A percentile compares a stretch with the other conserved stretches of the same genome.
phyloP scores from a whole-genome alignment of 768 basidiomycete genomes.

The Phylloporus sp. region DNA sequence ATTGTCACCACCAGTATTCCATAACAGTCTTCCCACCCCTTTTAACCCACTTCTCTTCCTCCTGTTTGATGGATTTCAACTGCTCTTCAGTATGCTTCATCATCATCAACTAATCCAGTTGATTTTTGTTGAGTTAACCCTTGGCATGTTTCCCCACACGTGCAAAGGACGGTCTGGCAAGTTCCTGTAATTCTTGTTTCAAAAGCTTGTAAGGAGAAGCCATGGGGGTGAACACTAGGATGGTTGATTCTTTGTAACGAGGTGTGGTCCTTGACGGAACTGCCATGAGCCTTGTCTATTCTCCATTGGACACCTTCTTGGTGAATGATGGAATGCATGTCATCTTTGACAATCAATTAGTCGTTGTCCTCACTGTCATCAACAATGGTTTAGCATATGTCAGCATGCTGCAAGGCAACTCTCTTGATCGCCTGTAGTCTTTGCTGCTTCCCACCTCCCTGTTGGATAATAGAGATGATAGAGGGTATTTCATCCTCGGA shows the following conservation, averaged over 20 bases:
- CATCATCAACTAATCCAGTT: slow-evolving; percentile 44
- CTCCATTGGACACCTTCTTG: slow-evolving; percentile 43
- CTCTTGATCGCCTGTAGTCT: slow-evolving; percentile 40
- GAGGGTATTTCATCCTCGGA: slow-evolving; percentile 31
- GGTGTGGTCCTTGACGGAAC: slow-evolving; percentile 20
- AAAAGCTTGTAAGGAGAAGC: slow-evolving; percentile 18
- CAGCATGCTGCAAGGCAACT: slow-evolving; percentile 25
- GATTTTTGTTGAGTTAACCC: slow-evolving; percentile 33
- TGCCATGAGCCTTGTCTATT: slow-evolving; percentile 23
- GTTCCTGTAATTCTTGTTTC: slow-evolving; percentile 23
- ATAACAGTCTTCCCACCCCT: slow-evolving; percentile 50
- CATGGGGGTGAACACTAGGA: slow-evolving; percentile 18
- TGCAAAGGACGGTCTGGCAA: slow-evolving; percentile 32
- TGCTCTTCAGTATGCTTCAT: slow-evolving; percentile 31
- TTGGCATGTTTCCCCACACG: slow-evolving; percentile 29
- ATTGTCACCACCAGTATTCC: slow-evolving; percentile 12
- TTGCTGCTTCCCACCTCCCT: slow-evolving; percentile 18
- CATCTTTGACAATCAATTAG: slow-evolving; percentile 45
- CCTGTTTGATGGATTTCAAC: slow-evolving; percentile 34
- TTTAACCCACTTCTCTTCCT: slow-evolving; percentile 56
- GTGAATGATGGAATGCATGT: slow-evolving; percentile 41
- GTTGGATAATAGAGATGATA: slow-evolving; percentile 24
- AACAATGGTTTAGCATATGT: neutral
- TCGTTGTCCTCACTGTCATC: slow-evolving; percentile 50
- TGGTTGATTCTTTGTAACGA: slow-evolving; percentile 21